phyloP scores from a whole-genome alignment of 257 asterid species.

The Craterostigma plantagineum region DNA sequence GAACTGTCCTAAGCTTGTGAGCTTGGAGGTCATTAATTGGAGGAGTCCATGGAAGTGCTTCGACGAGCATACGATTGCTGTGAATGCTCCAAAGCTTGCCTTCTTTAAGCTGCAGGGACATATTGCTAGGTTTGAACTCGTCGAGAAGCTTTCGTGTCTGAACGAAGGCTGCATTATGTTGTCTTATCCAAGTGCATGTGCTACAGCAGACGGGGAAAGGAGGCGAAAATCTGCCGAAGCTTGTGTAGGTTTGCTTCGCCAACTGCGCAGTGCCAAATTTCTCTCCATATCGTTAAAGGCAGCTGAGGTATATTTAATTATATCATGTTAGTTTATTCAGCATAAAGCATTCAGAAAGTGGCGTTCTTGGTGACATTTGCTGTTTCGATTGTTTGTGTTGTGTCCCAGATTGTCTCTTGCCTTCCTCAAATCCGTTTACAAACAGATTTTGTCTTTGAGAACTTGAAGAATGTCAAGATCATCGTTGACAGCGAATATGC shows the following conservation, averaged over 20 bases:
- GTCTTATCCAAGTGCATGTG: slow-evolving; percentile 13
- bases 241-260: slow-evolving; percentile 18
- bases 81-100: slow-evolving; percentile 27
- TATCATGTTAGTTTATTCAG: too few relatives aligned
- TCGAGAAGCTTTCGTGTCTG: slow-evolving; percentile 13
- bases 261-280: slow-evolving; percentile 15
- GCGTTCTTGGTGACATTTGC: neutral
- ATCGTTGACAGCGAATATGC: slow-evolving; percentile 12
- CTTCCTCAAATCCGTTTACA: slow-evolving; percentile 13
- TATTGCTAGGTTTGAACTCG: slow-evolving; percentile 18
- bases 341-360: too few relatives aligned
- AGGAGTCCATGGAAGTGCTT: slow-evolving; percentile 33
- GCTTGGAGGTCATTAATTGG: slow-evolving; percentile 26
- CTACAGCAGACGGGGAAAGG: slow-evolving; percentile 12
- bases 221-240: slow-evolving; percentile 12
- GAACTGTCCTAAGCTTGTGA: slow-evolving; percentile 18
- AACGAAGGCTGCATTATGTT: slow-evolving; percentile 18
- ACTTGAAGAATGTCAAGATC: slow-evolving; percentile 29
- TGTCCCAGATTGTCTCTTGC: slow-evolving; percentile 15
- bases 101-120: slow-evolving; percentile 22
- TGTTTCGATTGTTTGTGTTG: neutral
- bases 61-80: slow-evolving; percentile 17
- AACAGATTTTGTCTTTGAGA: slow-evolving; percentile 16
- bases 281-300: slow-evolving; percentile 23
- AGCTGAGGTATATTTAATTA: slow-evolving; percentile 19